Conservation (phyloP, 176 grass and related monocot species). For the Melocanna baccifera region DNA sequence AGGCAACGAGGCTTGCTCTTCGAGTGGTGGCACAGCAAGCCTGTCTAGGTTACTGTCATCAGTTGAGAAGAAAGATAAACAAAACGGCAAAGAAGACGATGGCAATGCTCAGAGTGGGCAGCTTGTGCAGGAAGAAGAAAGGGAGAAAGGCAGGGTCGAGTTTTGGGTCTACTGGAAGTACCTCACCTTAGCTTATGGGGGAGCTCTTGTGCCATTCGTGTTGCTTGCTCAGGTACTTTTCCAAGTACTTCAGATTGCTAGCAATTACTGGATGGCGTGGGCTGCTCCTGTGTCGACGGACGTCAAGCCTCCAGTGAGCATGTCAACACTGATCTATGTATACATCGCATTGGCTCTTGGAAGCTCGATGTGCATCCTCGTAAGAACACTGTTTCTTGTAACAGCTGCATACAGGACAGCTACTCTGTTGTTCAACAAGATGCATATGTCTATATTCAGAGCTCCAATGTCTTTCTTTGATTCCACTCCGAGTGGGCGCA, state of each 20-base stretch:
- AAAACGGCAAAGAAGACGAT: conserved; percentile 42
- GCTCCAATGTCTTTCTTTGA: conserved; percentile 92
- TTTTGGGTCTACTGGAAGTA: conserved; percentile 93
- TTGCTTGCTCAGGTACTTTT: conserved; percentile 74
- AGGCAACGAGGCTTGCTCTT: conserved; percentile 9
- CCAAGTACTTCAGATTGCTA: conserved; percentile 76
- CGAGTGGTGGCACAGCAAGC: neutral
- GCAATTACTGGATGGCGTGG: conserved; percentile 97
- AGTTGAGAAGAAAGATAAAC: conserved; percentile 33
- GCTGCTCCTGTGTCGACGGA: conserved; percentile 66
- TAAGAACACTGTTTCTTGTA: conserved; percentile 59
- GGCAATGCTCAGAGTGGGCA: conserved; percentile 44
- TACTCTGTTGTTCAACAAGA: conserved; percentile 70
- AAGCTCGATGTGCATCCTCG: conserved; percentile 56
- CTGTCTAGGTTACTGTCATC: conserved; percentile 26
- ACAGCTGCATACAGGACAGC: conserved; percentile 74
- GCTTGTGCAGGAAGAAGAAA: conserved; percentile 90
- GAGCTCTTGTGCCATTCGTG: conserved; percentile 68
- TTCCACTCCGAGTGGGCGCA: conserved; percentile 80
- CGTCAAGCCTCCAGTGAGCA: conserved; percentile 53
- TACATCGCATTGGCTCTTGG: conserved; percentile 57
- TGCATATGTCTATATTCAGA: conserved; percentile 82
- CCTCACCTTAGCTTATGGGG: conserved; percentile 72
- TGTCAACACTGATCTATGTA: conserved; percentile 62
- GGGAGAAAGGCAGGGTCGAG: conserved; percentile 80